Evolutionary conservation across 2,329 filamentous ascomycete genomes (phyloP).

Genomic region (Phialemonium atrogriseum): DNA sequence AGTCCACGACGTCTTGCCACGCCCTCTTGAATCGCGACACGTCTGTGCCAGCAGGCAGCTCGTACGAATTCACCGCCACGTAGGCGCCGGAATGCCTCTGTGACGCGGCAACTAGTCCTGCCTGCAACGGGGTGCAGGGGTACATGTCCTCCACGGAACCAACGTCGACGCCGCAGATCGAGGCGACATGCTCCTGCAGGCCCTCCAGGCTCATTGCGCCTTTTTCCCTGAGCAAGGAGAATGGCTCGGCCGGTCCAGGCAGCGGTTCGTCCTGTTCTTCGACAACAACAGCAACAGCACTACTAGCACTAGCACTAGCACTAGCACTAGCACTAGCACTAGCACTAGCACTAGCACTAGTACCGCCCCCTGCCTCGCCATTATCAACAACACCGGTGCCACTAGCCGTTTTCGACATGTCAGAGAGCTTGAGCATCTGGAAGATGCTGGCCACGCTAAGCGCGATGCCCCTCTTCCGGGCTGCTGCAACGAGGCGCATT

Average conservation of each 20-base stretch:
- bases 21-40: slow-evolving; percentile 3
- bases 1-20: slow-evolving; percentile 6
- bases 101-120: slow-evolving; percentile 1
- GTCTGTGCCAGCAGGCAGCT: slow-evolving; percentile 3
- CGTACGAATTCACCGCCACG: slow-evolving; percentile 2
- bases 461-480: slow-evolving; percentile 36
- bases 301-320: too few relatives aligned
- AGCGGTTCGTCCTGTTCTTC: slow-evolving; percentile 1
- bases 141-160: background rate
- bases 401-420: slow-evolving; percentile 38
- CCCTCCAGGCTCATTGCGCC: background rate
- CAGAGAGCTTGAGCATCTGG: slow-evolving; percentile 34
- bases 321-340: too few relatives aligned
- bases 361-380: background rate
- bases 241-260: slow-evolving; percentile 7
- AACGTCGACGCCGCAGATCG: slow-evolving; percentile 3
- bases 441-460: slow-evolving; percentile 51
- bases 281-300: too few relatives aligned
- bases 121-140: slow-evolving; percentile 1
- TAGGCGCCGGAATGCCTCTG: slow-evolving; percentile 2
- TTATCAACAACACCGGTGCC: background rate
- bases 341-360: background rate
- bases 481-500: slow-evolving; percentile 52
- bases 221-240: slow-evolving; percentile 6
- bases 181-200: slow-evolving; percentile 8